These are phyloP conservation scores for Botryotinia narcissicola DNA, from an alignment of 2,329 filamentous ascomycete species.

Conservation along the genomic window DNA sequence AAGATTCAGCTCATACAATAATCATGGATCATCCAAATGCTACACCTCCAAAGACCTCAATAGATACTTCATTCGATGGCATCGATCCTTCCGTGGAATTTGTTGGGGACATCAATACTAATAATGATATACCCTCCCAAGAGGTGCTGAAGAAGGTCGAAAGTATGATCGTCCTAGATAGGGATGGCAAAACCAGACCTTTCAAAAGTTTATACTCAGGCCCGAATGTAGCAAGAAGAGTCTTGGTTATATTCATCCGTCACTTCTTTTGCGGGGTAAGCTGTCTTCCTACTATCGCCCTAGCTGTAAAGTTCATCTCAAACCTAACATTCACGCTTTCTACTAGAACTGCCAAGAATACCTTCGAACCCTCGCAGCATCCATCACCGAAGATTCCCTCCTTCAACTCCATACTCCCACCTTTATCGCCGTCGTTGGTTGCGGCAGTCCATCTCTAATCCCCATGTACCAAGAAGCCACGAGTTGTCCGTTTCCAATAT, in stretches of 20 bases:
- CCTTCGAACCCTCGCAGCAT: conserved; percentile 34
- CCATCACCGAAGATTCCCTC: conserved; percentile 35
- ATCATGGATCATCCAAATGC: conserved; percentile 6
- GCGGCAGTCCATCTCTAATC: conserved; percentile 55
- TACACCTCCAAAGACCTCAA: conserved; percentile 19
- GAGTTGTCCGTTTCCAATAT: conserved; percentile 53
- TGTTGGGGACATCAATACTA: conserved; percentile 53
- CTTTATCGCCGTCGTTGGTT: conserved; percentile 53
- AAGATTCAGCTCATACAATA: background rate
- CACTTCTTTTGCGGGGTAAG: conserved; percentile 42
- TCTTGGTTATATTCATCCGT: conserved; percentile 40
- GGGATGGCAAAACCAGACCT: conserved; percentile 35
- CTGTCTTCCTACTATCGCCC: background rate
- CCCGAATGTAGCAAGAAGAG: conserved; percentile 36
- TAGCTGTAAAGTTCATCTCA: background rate
- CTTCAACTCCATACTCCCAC: conserved; percentile 37
- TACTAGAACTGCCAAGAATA: conserved; percentile 41
- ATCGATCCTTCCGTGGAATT: conserved; percentile 48
- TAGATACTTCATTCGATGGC: conserved; percentile 22
- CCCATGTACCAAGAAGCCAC: conserved; percentile 50
- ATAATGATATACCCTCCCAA: conserved; percentile 53
- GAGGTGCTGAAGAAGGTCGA: conserved; percentile 52
- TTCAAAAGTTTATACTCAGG: conserved; percentile 40
- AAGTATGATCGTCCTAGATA: conserved; percentile 35
- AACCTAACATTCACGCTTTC: background rate